phyloP scores from a whole-genome alignment of 2,329 filamentous ascomycete genomes.

The Conoideocrella luteorostrata region DNA sequence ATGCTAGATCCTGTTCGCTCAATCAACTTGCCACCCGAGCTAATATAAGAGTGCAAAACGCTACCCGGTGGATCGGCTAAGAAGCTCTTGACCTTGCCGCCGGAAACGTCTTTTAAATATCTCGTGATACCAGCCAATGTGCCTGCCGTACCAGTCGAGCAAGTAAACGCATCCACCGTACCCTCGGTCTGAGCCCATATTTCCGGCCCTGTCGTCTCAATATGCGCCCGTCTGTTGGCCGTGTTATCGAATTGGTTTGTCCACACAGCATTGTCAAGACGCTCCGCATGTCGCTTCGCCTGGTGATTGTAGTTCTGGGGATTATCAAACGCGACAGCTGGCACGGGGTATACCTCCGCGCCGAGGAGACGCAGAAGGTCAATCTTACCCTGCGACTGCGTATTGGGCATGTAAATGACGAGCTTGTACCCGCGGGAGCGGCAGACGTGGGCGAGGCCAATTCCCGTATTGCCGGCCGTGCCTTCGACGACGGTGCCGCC shows the following conservation, averaged over 20 bases:
- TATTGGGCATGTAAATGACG: constrained; percentile 99
- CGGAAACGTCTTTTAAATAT: constrained; percentile 77
- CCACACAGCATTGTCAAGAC: constrained; percentile 85
- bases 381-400: constrained; percentile 96
- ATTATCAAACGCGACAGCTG: constrained; percentile 91
- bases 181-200: constrained; percentile 91
- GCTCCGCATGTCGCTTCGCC: constrained; percentile 81
- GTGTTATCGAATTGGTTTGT: constrained; percentile 98
- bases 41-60: constrained; percentile 87
- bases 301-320: constrained; percentile 98
- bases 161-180: constrained; percentile 88
- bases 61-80: constrained; percentile 91
- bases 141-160: constrained; percentile 86
- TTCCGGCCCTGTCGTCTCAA: constrained; percentile 95
- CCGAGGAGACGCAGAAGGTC: constrained; percentile 85
- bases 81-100: constrained; percentile 76
- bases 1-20: constrained; percentile 83
- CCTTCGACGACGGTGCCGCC: constrained; percentile 96
- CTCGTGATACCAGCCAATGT: constrained; percentile 84
- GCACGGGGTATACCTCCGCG: constrained; percentile 92
- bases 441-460: constrained; percentile 95
- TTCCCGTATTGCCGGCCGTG: constrained; percentile 95
- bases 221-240: constrained; percentile 87
- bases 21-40: constrained; percentile 73
- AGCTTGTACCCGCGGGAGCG: constrained; percentile 85